Percentiles rank a stretch among this genome's conserved stretches.
phyloP scores from a whole-genome alignment of 192 early-diverging fungal species.

The Dimargaris cristalligena region DNA sequence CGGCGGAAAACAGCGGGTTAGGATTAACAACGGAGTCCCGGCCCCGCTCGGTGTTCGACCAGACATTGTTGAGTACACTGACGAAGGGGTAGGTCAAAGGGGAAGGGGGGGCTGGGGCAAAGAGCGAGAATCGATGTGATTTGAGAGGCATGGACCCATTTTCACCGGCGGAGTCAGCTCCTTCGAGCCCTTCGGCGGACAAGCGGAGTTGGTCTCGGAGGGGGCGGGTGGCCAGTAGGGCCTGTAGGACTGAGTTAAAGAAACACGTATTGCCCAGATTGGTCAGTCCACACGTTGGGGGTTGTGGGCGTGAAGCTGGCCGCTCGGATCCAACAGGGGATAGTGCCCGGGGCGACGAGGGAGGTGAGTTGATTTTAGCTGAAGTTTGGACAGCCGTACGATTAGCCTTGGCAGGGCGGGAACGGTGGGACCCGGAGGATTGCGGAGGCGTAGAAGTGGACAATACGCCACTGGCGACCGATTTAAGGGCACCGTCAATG shows the following conservation, averaged over 20 bases:
- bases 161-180: no score
- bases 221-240: not conserved
- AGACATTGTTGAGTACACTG: not conserved
- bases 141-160: no score
- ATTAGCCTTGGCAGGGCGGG: not conserved
- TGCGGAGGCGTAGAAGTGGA: not conserved
- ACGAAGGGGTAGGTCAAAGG: not conserved
- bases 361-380: not conserved
- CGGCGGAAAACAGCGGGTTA: conserved; percentile 30
- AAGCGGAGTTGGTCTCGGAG: not conserved
- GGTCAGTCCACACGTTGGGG: conserved; percentile 30
- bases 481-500: not conserved
- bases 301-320: not conserved
- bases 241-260: conserved; percentile 58
- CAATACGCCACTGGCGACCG: not conserved
- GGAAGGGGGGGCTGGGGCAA: not conserved
- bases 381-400: not conserved
- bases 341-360: not conserved
- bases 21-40: conserved; percentile 24
- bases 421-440: not conserved
- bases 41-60: not conserved
- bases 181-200: no score
- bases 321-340: not conserved
- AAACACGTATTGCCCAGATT: conserved; percentile 74
- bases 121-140: no score